Conservation (phyloP, 1,284 basidiomycete genomes). For the Neonothopanus nambi region DNA sequence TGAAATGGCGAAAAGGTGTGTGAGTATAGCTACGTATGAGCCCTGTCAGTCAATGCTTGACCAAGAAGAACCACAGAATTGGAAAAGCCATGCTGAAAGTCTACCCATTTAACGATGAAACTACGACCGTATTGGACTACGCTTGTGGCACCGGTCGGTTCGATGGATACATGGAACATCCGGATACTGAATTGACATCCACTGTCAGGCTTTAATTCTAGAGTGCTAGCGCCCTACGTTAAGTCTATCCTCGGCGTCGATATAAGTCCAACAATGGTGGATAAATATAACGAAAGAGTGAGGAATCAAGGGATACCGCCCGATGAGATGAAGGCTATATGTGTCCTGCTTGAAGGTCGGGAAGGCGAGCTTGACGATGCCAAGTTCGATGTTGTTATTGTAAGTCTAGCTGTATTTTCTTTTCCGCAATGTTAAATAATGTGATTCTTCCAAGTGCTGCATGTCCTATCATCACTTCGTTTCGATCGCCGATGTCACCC, state of each 20-base stretch:
- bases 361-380: constrained; percentile 48
- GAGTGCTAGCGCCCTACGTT: constrained; percentile 51
- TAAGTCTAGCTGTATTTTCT: constrained; percentile 20
- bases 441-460: constrained; percentile 48
- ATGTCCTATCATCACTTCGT: constrained; percentile 70
- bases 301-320: constrained; percentile 54
- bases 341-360: constrained; percentile 45
- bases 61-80: constrained; percentile 27
- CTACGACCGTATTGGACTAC: constrained; percentile 64
- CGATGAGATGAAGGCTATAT: constrained; percentile 63
- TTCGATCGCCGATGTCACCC: constrained; percentile 43
- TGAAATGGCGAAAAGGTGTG: constrained; percentile 17
- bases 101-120: constrained; percentile 54
- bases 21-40: not conserved
- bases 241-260: constrained; percentile 69
- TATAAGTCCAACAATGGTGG: constrained; percentile 66
- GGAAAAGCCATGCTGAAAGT: constrained; percentile 41
- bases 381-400: constrained; percentile 65
- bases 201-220: constrained; percentile 60
- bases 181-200: not conserved
- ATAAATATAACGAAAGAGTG: constrained; percentile 58
- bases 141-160: constrained; percentile 68
- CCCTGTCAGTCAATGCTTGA: not conserved
- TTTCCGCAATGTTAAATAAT: not conserved
- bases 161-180: not conserved